A percentile compares a stretch with the other conserved stretches of the same genome.
Evolutionary conservation across 148 eudicot species (phyloP).

Genomic region (Cornus florida): DNA sequence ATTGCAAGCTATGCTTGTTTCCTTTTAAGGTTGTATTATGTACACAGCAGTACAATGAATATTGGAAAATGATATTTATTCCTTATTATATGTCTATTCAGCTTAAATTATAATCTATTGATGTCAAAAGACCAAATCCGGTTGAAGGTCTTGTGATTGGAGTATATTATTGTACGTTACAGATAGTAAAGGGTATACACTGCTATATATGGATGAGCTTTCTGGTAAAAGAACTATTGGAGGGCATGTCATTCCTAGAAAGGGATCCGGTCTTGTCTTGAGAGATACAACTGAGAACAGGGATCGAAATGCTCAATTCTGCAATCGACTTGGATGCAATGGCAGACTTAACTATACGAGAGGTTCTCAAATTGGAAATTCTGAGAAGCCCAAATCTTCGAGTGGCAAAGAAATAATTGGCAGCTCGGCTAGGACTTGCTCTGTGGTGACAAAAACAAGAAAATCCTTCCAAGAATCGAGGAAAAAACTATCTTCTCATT

Average conservation of each 20-base stretch:
- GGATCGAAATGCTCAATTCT: slow-evolving; percentile 51
- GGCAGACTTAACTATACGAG: slow-evolving; percentile 55
- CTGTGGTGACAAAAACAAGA: slow-evolving; percentile 23
- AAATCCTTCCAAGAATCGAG: slow-evolving; percentile 8
- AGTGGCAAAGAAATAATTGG: slow-evolving; percentile 54
- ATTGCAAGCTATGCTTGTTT: too few species aligned
- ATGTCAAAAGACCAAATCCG: not conserved
- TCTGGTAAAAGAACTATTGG: slow-evolving; percentile 44
- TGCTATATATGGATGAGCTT: slow-evolving; percentile 46
- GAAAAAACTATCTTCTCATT: slow-evolving; percentile 22
- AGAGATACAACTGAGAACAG: slow-evolving; percentile 45
- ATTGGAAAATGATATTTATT: not conserved
- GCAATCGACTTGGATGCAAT: slow-evolving; percentile 81
- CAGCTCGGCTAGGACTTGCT: slow-evolving; percentile 42
- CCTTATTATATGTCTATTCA: not conserved
- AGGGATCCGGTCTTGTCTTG: slow-evolving; percentile 36
- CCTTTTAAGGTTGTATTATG: not conserved
- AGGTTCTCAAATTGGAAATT: slow-evolving; percentile 37
- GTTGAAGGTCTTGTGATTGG: not conserved
- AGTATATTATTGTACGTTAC: slow-evolving; percentile 11
- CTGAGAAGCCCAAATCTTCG: slow-evolving; percentile 48
- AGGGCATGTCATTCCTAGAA: slow-evolving; percentile 42
- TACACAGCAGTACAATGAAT: not conserved
- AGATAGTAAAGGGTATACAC: slow-evolving; percentile 26
- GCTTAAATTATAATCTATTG: not conserved